Conservation (phyloP, 441 rosid species). For the Flueggea neowawraea region DNA sequence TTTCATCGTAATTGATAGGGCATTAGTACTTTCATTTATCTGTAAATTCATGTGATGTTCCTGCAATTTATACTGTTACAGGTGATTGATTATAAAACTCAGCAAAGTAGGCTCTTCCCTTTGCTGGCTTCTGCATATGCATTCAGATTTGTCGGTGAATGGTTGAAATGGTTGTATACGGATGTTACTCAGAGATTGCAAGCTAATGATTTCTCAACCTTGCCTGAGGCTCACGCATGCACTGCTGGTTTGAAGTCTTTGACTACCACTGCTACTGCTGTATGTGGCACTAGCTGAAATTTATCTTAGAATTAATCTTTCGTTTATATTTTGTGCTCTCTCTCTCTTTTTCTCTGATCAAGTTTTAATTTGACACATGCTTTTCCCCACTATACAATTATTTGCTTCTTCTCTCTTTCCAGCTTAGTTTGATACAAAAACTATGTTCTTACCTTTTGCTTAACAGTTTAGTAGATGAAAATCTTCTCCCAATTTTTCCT, state of each 20-base stretch:
- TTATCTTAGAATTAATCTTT: neutral
- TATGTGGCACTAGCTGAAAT: conserved; percentile 31
- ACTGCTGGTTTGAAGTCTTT: conserved; percentile 98
- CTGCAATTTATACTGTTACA: conserved; percentile 24
- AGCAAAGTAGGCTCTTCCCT: conserved; percentile 94
- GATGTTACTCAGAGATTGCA: conserved; percentile 86
- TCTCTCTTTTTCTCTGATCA: too few species aligned
- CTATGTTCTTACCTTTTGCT: too few species aligned
- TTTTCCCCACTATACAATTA: too few species aligned
- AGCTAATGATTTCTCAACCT: conserved; percentile 84
- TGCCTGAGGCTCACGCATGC: conserved; percentile 98
- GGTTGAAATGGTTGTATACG: conserved; percentile 88
- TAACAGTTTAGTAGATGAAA: too few species aligned
- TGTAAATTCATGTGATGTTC: conserved; percentile 11
- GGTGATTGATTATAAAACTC: conserved; percentile 98
- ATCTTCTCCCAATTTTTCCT: too few species aligned
- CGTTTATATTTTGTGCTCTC: too few species aligned
- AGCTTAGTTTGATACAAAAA: too few species aligned
- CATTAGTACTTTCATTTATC: conserved; percentile 3
- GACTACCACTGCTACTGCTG: conserved; percentile 92
- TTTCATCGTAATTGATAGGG: neutral
- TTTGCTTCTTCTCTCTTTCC: too few species aligned
- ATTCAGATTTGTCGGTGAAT: conserved; percentile 93
- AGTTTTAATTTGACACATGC: too few species aligned
- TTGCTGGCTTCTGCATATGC: conserved; percentile 99